These are phyloP conservation scores for Ophiostoma ips DNA, from an alignment of 2,329 filamentous ascomycete species.

Conservation along the genomic window DNA sequence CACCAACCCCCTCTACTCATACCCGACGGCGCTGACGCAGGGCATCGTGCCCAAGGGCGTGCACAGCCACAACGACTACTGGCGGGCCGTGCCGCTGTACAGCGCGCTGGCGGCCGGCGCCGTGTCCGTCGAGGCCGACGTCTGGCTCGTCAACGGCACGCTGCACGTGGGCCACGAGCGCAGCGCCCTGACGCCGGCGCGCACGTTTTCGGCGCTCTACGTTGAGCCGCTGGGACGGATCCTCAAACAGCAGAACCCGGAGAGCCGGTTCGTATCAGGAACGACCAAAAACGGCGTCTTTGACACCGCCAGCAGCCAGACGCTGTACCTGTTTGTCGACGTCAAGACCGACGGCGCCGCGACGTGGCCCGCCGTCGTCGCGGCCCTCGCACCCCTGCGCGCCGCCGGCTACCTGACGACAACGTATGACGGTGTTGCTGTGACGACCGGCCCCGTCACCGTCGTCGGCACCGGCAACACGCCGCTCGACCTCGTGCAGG, in stretches of 20 bases:
- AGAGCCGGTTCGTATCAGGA: neutral
- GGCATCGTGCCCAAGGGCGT: conserved; percentile 1
- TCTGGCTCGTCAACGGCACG: conserved; percentile 2
- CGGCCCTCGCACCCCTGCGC: neutral
- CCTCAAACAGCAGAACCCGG: neutral
- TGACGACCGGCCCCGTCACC: neutral
- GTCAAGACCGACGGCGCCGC: conserved; percentile 1
- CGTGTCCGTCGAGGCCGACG: conserved; percentile 1
- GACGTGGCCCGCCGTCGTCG: neutral
- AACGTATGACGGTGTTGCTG: neutral
- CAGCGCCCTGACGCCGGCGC: neutral
- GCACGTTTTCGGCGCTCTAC: neutral
- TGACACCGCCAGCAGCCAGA: neutral
- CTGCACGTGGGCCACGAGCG: conserved; percentile 1
- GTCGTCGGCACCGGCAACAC: conserved; percentile 2
- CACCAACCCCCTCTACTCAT: neutral
- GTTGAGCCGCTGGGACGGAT: neutral
- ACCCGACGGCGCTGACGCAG: conserved; percentile 1
- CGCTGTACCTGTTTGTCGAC: conserved; percentile 3
- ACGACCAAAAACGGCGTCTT: neutral
- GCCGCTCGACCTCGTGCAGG: neutral
- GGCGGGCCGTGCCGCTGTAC: neutral
- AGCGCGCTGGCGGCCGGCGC: conserved; percentile 2
- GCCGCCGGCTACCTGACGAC: conserved; percentile 1
- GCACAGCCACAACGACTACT: conserved; percentile 3